These are phyloP conservation scores for Pezicula rhizophila DNA, from an alignment of 2,329 filamentous ascomycete genomes.

Conservation along the genomic window DNA sequence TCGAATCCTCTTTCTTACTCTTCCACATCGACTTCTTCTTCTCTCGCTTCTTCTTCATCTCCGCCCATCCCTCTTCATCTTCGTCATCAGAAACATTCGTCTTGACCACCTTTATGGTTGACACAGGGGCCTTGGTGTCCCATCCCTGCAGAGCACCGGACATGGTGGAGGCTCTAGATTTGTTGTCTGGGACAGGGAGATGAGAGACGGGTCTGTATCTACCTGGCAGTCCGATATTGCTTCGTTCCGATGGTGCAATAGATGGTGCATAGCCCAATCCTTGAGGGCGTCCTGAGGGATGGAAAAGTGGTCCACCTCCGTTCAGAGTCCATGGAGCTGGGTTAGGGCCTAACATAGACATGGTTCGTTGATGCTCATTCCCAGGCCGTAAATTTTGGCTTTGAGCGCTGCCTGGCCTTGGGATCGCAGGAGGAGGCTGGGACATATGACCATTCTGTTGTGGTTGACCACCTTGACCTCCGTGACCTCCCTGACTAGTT, in stretches of 20 bases:
- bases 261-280: constrained; percentile 71
- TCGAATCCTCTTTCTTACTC: constrained; percentile 45
- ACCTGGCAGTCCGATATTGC: constrained; percentile 83
- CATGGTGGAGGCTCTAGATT: constrained; percentile 25
- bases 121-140: constrained; percentile 31
- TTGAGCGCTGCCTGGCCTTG: constrained; percentile 16
- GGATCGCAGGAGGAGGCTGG: constrained; percentile 16
- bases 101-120: constrained; percentile 33
- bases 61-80: constrained; percentile 63
- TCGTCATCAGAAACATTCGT: constrained; percentile 50
- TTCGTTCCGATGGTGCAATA: constrained; percentile 91
- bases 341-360: constrained; percentile 77
- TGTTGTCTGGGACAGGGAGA: constrained; percentile 34
- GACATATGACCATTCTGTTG: constrained; percentile 18
- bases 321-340: constrained; percentile 51
- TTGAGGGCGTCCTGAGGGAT: constrained; percentile 42
- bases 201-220: constrained; percentile 87
- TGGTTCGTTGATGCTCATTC: constrained; percentile 47
- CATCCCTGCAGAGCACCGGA: constrained; percentile 23
- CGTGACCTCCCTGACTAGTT: constrained; percentile 18
- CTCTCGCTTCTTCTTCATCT: constrained; percentile 63
- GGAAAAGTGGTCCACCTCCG: constrained; percentile 33
- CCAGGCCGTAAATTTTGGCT: not conserved
- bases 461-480: constrained; percentile 12
- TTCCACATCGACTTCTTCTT: constrained; percentile 63